These are phyloP conservation scores for Berkeleyomyces basicola DNA, from an alignment of 2,329 filamentous ascomycete genomes.

Conservation along the genomic window DNA sequence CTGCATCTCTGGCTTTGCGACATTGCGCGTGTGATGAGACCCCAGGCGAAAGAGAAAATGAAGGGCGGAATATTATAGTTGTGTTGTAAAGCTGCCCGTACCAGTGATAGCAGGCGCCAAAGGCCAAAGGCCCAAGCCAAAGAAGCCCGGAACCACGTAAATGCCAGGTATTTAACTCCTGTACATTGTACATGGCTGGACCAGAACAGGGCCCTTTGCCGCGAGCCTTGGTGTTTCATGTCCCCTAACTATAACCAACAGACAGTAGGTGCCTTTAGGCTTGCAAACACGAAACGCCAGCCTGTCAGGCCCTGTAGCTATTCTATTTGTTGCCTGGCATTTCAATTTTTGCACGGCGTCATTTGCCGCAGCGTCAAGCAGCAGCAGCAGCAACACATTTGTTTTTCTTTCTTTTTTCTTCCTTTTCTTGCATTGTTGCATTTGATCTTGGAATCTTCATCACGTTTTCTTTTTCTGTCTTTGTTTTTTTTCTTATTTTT, in stretches of 20 bases:
- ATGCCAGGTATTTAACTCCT: background rate
- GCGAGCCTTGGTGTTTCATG: slow-evolving; percentile 8
- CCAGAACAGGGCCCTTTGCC: background rate
- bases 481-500: slow-evolving; percentile 4
- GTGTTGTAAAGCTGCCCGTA: background rate
- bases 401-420: background rate
- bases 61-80: background rate
- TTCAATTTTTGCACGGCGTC: background rate
- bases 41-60: background rate
- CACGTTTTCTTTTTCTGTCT: background rate
- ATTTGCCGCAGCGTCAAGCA: too few relatives aligned
- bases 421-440: background rate
- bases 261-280: slow-evolving; percentile 1
- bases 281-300: slow-evolving; percentile 6
- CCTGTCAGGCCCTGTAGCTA: background rate
- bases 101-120: background rate
- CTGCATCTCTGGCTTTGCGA: background rate
- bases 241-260: background rate
- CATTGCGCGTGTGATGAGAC: too few relatives aligned
- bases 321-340: background rate
- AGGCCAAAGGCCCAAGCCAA: background rate
- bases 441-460: background rate
- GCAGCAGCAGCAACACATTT: background rate
- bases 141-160: too few relatives aligned
- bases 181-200: background rate